These are phyloP conservation scores for Glarea lozoyensis DNA, from an alignment of 495 filamentous ascomycete genomes.

Conservation along the genomic window DNA sequence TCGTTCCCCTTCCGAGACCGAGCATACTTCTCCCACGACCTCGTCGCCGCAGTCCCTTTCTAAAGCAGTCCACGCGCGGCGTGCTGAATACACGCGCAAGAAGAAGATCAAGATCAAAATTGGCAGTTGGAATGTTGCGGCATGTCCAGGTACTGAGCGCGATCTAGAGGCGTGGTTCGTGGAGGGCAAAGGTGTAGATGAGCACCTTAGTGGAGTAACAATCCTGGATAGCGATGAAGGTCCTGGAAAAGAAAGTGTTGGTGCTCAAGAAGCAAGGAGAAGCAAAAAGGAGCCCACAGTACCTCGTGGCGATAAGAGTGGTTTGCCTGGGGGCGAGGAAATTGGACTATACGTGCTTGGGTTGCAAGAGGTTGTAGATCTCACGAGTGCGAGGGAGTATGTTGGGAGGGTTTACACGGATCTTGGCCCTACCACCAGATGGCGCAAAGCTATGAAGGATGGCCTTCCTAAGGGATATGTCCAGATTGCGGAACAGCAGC, in stretches of 20 bases:
- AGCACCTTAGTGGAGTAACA: constrained; percentile 40
- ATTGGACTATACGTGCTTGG: constrained; percentile 85
- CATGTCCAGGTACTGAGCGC: constrained; percentile 69
- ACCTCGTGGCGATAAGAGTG: constrained; percentile 25
- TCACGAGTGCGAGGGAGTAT: constrained; percentile 54
- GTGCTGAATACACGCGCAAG: constrained; percentile 65
- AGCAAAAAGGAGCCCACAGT: constrained; percentile 29
- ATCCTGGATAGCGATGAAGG: constrained; percentile 19
- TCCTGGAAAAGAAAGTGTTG: constrained; percentile 28
- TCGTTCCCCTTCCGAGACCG: neutral
- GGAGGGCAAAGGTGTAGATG: constrained; percentile 58
- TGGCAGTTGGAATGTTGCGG: constrained; percentile 92
- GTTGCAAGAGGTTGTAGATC: constrained; percentile 85
- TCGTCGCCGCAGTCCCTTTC: constrained; percentile 30
- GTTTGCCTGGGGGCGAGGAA: constrained; percentile 43
- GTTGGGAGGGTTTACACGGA: constrained; percentile 63
- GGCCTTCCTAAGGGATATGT: constrained; percentile 70
- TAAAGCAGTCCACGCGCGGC: constrained; percentile 54
- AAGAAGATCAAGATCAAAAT: constrained; percentile 71
- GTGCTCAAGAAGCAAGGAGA: constrained; percentile 31
- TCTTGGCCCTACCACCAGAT: constrained; percentile 56
- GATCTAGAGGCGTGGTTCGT: constrained; percentile 85
- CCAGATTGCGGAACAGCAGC: constrained; percentile 69
- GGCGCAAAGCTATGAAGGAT: constrained; percentile 63
- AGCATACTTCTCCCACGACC: constrained; percentile 2